Percentiles rank a stretch among this genome's conserved stretches.
Evolutionary conservation across 306 rosid genomes (phyloP).

Genomic region (Vachellia collinsii): DNA sequence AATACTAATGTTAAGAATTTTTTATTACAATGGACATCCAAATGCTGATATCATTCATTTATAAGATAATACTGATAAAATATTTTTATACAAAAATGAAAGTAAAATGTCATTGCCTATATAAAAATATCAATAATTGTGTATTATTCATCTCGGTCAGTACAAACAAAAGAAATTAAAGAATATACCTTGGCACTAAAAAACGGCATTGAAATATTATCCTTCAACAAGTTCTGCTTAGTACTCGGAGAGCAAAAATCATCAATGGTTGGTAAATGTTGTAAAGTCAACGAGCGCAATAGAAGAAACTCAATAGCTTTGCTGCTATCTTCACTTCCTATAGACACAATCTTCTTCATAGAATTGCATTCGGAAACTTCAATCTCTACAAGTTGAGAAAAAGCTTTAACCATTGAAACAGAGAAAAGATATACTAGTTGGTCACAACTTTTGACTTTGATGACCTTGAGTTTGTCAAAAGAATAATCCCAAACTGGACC

Average conservation of each 20-base stretch:
- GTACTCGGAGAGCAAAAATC: background rate
- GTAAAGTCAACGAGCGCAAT: background rate
- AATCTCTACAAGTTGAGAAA: slow-evolving; percentile 7
- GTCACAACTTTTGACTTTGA: background rate
- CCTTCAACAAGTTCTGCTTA: background rate
- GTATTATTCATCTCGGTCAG: background rate
- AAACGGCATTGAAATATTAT: background rate
- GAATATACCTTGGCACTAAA: background rate
- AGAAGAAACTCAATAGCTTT: background rate
- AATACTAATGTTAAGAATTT: no score
- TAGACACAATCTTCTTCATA: slow-evolving; percentile 10
- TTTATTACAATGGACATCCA: no score
- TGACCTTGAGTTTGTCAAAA: background rate
- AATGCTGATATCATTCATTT: no score
- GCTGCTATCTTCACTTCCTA: background rate
- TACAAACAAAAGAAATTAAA: background rate
- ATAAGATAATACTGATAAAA: no score
- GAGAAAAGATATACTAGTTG: slow-evolving; percentile 10
- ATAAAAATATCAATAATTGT: background rate
- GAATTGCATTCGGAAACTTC: slow-evolving; percentile 6
- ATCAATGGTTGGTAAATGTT: background rate
- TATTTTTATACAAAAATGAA: background rate
- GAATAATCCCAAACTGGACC: background rate
- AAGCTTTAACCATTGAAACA: background rate
- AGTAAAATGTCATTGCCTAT: background rate